A percentile compares a stretch with the other conserved stretches of the same genome.
These are phyloP conservation scores for Trichoderma sp. DNA, from an alignment of 2,329 filamentous ascomycete genomes.

Conservation along the genomic window DNA sequence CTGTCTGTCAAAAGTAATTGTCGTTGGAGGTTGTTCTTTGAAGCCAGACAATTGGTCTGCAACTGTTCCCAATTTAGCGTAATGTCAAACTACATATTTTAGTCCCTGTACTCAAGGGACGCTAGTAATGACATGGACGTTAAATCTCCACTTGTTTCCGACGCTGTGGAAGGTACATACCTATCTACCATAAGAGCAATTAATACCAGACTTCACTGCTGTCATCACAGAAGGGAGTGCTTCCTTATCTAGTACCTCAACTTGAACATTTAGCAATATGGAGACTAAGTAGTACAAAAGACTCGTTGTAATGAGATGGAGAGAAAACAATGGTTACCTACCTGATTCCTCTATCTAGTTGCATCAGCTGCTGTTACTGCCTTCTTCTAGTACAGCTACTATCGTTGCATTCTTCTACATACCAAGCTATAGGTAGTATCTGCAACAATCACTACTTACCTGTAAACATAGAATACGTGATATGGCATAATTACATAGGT, in stretches of 20 bases:
- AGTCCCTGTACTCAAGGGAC: not conserved
- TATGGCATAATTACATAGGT: not conserved
- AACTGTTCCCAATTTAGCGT: not conserved
- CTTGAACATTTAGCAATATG: not conserved
- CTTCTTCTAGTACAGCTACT: not conserved
- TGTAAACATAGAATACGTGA: not conserved
- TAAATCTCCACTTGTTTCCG: not conserved
- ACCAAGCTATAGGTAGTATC: not conserved
- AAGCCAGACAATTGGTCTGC: not conserved
- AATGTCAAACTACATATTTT: not conserved
- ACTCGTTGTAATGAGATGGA: not conserved
- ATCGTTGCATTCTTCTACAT: not conserved
- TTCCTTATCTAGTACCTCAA: not conserved
- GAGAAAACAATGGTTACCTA: not conserved
- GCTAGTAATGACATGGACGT: not conserved
- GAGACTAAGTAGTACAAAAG: not conserved
- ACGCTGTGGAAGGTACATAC: too few species aligned
- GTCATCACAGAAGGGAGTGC: not conserved
- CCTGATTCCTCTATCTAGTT: not conserved
- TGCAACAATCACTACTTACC: not conserved
- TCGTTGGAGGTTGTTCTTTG: not conserved
- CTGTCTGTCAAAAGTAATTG: not conserved
- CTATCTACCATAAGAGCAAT: not conserved
- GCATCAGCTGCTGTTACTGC: not conserved
- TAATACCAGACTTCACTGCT: not conserved